Evolutionary conservation across 768 basidiomycete species (phyloP), one percentile per base, ranked within the genome.

Genomic region (Brasilioporus rufonigricans): DNA sequence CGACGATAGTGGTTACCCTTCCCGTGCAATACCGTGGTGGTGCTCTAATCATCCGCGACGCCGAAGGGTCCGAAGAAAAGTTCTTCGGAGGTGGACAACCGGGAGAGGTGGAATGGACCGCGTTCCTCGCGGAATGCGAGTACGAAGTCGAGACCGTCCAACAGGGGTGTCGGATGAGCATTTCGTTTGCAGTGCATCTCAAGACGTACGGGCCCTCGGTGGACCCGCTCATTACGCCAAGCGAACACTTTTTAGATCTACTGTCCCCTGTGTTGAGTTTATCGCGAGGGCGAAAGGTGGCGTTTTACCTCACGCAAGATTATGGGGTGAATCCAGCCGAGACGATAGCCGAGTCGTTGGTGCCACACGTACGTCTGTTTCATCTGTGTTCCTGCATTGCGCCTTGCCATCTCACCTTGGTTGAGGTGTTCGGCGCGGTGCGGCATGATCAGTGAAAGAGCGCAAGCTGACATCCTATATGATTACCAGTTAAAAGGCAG

Each of bases 1-100:
- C 88, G 7, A 92, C 89, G 5, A 76, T 91, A 48, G 68, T 84
- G 53, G 77, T 92, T 44, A 87, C 87, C 2, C 79, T 93, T 2
- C 90, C 90, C 1, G 85, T 87, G 16, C 82, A 86, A 46, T 83
- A 85, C 68, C 81, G 81, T 18, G 90, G 90, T 7, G 91, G 91
- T 6, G 75, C 78, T 2, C 67, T 90, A 38, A 59, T 85, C 52
- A 72, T 91, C 36, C 80, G 79, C 19, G 79, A 83, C 62, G 59
- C 72, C 3, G 81, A 84, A 1, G 82, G 80, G 0, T 65, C 68
- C 8, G 78, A 81, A 50, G 89, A 92, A 65, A 80, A 73, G 55
- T 91, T 85, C 71, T 76, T 76, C 40, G 84, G 80, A 7, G 73
- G 81, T 0, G 84, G 86, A 35, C 84, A 85, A 63, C 72, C 74